Evolutionary conservation across 768 basidiomycete species (phyloP), one percentile per base, ranked within the genome.

Genomic region (Lactarius akahatsu): DNA sequence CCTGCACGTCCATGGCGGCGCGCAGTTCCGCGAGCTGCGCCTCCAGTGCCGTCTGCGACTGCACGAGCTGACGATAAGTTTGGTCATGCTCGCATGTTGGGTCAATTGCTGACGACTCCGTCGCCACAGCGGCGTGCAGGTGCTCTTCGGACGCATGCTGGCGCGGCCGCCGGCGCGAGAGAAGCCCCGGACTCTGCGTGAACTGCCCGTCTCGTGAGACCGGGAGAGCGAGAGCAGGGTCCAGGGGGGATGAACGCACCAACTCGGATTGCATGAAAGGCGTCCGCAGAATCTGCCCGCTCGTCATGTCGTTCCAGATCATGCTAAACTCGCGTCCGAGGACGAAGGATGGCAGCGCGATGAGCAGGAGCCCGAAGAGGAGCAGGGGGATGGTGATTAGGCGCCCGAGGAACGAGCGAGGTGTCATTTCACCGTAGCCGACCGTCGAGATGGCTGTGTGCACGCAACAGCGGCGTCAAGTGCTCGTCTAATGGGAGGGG

Each of bases 361-460:
- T 94, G 50, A 96, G 81, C 0, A 97, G 81, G 11, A 96, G 81
- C 3, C 94, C 94, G 71, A 92, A 96, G 15, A 92, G 83, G 57
- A 97, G 86, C 23, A 97, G 83, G 0, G 94, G 94, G 1, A 96
- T 78, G 0, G 94, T 94, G 70, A 96, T 80, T 41, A 96, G 79
- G 2, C 92, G 87, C 0, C 94, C 94, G n/a, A 96, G 80, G 75
- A 90, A 87, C 1, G 92, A 92, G 15, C 91, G 85, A 0, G 94
- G 94, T 0, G 91, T 92, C 62, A 95, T 92, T 76, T 96, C 94
- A 43, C 94, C 94, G 71, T 94, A 96, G 15, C 94, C 92, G 1
- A 94, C 91, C 0, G 94, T 95, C 2, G 90, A 90, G 68, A 95
- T 94, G 0, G 94, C 89, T 90, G 66, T 18, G 38, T 26, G 41